These are phyloP conservation scores for Pleurotus djamor DNA, from an alignment of 768 basidiomycete species.

Conservation along the genomic window DNA sequence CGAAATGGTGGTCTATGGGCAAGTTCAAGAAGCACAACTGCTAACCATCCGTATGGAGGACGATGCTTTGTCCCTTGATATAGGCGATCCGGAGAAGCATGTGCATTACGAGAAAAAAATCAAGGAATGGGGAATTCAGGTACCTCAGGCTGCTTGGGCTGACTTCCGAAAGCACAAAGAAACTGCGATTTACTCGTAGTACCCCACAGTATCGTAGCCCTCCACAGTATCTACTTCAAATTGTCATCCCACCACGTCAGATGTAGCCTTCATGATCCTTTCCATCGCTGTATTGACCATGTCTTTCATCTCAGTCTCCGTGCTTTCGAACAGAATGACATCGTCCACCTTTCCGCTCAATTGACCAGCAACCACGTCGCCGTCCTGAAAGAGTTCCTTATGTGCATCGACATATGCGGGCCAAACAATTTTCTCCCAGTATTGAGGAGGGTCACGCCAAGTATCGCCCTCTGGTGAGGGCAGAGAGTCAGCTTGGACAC, in stretches of 20 bases:
- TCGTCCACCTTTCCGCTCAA: background rate
- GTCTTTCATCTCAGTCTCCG: background rate
- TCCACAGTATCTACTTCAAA: too few relatives aligned
- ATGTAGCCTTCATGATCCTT: too few relatives aligned
- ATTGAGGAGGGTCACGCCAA: background rate
- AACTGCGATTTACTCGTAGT: background rate
- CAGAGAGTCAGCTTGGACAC: background rate
- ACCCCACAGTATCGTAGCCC: too few relatives aligned
- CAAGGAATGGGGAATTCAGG: background rate
- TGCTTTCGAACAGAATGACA: conserved; percentile 1
- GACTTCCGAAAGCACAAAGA: background rate
- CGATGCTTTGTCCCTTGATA: background rate
- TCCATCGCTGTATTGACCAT: background rate
- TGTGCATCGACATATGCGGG: background rate
- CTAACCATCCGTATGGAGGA: background rate
- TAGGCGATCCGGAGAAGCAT: background rate
- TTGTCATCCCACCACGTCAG: too few relatives aligned
- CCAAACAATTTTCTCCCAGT: conserved; percentile 4
- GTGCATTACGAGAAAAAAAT: background rate
- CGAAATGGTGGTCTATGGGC: background rate
- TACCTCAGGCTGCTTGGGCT: background rate
- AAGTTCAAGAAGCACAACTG: background rate
- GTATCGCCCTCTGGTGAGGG: background rate
- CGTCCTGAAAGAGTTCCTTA: background rate
- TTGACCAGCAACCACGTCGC: background rate